Base-by-base conservation (phyloP, 1,139 yeast genomes). In the Nakaseomyces bracarensis region DNA sequence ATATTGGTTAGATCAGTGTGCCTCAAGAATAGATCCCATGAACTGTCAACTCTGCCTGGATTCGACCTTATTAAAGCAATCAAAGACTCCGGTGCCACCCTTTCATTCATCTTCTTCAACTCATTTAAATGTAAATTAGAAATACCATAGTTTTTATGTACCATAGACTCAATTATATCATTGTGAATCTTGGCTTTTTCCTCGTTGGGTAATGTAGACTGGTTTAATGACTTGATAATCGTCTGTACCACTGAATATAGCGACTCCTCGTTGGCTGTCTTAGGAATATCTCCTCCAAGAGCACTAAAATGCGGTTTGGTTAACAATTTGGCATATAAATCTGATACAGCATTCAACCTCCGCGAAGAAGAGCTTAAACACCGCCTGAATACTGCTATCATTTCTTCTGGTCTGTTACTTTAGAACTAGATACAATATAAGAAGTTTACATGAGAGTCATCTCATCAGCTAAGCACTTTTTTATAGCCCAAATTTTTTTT, bases 21-120 rank as follows among this genome's bases (percentile, higher is more conserved):
- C 13, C 48, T 48, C 13, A 47, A 33, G 23, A 53, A 54, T 13
- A 52, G 35, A 40, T 53, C 61, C 63, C 59, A 60, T 3, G 60
- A 55, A 36, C 52, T 55, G 27, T 42, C 42, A 15, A 53, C 58
- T 41, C 64, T 53, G 1, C 63, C 62, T 18, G 64, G 64, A 40
- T 60, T 60, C 29, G 52, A 38, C 25, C 46, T 46, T 4, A 60
- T 43, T 19, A 60, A 44, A 38, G 54, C 52, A 3, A 47, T 38
- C 6, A 57, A 31, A 7, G 61, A 48, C 3, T 46, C 41, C 19
- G 39, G 26, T 11, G 52, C 46, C 11, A 56, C 26, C 8, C 44
- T 36, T 15, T 46, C 43, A 1, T 22, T 26, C 16, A 38, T 16
- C 14, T 50, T 48, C 9, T 43, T 30, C 23, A 58, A 42, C 22